Evolutionary conservation across 2,329 filamentous ascomycete species (phyloP), one percentile per base, ranked within the genome.

Genomic region (Cladophialophora bantiana): DNA sequence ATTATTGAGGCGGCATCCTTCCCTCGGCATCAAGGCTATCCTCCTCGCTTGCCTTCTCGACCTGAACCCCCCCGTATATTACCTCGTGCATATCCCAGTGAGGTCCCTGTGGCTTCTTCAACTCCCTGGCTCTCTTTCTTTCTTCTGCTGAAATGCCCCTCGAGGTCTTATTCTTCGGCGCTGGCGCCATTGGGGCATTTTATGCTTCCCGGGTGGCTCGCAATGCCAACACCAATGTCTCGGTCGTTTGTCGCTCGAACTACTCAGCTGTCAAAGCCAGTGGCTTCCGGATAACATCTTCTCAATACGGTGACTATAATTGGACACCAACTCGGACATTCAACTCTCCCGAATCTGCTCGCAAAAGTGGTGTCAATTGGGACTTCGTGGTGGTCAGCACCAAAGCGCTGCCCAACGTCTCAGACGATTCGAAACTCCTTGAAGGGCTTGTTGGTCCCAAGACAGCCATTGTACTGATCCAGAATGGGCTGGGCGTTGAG

Each of bases 171-270:
- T 72, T 73, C 62, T 70, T 74, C 55, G 72, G 71, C 50, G 72
- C 72, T 9, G 71, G 71, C n/a, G 72, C 72, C 50, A 72, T 74
- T 26, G 72, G 72, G 38, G 70, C 72, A 20, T 73, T 73, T 65
- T 74, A 71, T 42, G 72, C 70, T 20, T 73, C 70, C 12, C 64
- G 70, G 12, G 55, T 74, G 1, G 71, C 72, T 35, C 59, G 61
- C 36, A 68, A 65, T 48, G 48, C 72, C 13, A 54, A 85, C 63
- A 80, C 88, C 48, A 80, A 85, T 65, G 87, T 90, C 58, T 92
- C 90, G 4, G 86, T 91, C 53, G 87, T 91, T 62, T 91, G 90
- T 70, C 86, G 90, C 57, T 92, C 90, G 48, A 93, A 93, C 80
- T 92, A 90, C 81, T 77, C 81, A 31, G 85, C 85, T 38, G 88